Evolutionary conservation across 257 asterid genomes (phyloP).

Genomic region (Eustoma russellianum): DNA sequence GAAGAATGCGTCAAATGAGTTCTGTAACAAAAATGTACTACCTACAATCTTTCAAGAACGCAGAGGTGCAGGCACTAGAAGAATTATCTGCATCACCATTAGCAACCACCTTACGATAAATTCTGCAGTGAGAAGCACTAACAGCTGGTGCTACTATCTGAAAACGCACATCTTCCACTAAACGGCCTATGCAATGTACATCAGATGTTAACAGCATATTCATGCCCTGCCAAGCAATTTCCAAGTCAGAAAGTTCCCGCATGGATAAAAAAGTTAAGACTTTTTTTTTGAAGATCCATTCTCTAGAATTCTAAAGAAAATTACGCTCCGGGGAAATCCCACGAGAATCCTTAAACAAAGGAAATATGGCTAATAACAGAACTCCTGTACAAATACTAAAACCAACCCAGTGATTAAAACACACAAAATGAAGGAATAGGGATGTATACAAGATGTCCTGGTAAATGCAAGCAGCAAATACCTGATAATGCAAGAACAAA

Average conservation of each 20-base stretch:
- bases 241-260: slow-evolving; percentile 7
- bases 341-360: no score
- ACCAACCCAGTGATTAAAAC: background rate
- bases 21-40: slow-evolving; percentile 11
- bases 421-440: background rate
- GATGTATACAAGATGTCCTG: no score
- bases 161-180: slow-evolving; percentile 61
- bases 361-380: no score
- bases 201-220: slow-evolving; percentile 66
- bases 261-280: no score
- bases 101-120: slow-evolving; percentile 47
- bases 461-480: no score
- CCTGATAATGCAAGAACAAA: background rate
- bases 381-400: no score
- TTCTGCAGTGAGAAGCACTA: slow-evolving; percentile 84
- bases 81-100: slow-evolving; percentile 31
- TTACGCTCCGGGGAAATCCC: no score
- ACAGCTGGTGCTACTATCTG: slow-evolving; percentile 70
- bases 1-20: slow-evolving; percentile 12
- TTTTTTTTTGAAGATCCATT: no score
- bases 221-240: slow-evolving; percentile 45
- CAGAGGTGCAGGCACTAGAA: slow-evolving; percentile 29
- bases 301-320: no score
- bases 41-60: slow-evolving; percentile 89
- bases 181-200: slow-evolving; percentile 84